Evolutionary conservation across 257 asterid species (phyloP).

Genomic region (Orobanche coerulescens): DNA sequence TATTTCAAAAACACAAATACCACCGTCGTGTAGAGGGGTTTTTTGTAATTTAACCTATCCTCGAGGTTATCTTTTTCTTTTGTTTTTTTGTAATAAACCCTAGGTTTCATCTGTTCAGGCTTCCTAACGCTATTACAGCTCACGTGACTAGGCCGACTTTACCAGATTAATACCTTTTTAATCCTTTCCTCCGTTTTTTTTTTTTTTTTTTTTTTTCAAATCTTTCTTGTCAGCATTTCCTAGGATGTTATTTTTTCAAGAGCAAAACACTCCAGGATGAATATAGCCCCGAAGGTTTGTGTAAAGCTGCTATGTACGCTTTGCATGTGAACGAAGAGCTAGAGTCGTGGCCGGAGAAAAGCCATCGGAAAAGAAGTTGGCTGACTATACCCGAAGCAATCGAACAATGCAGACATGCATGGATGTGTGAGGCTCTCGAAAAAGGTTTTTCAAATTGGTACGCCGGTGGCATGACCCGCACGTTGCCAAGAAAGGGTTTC

Average conservation of each 20-base stretch:
- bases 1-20: too few relatives aligned
- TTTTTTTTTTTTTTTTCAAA: background rate
- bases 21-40: too few relatives aligned
- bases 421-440: constrained; percentile 86
- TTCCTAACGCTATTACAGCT: background rate
- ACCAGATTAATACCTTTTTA: background rate
- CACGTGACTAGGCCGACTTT: background rate
- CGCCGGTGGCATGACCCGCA: constrained; percentile 47
- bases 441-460: constrained; percentile 67
- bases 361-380: constrained; percentile 67
- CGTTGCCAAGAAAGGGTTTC: constrained; percentile 37
- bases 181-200: background rate
- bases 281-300: constrained; percentile 73
- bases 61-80: too few relatives aligned
- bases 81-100: too few relatives aligned
- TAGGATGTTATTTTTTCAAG: constrained; percentile 63
- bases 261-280: constrained; percentile 86
- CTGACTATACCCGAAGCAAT: constrained; percentile 55
- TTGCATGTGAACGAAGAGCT: constrained; percentile 77
- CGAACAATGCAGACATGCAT: constrained; percentile 60
- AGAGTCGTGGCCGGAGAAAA: constrained; percentile 79
- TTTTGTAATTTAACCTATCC: too few relatives aligned
- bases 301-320: constrained; percentile 84
- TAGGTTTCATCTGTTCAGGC: background rate
- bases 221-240: constrained; percentile 36